Percentiles rank a stretch among this genome's conserved stretches.
Evolutionary conservation across 345 rosid species (phyloP).

Genomic region (Syzygium oleosum): DNA sequence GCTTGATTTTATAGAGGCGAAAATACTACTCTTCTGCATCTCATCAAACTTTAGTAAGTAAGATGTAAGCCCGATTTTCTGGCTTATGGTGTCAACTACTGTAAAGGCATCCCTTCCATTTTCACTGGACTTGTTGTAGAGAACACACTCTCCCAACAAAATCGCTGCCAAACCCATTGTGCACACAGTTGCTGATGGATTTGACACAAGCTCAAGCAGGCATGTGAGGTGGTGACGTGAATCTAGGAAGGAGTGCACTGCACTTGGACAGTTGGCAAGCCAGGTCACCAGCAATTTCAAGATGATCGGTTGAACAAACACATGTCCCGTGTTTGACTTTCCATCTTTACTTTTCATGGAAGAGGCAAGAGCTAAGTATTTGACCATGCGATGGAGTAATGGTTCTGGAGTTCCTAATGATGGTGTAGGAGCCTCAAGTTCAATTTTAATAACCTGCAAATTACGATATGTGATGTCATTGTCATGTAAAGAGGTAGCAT

Average conservation of each 20-base stretch:
- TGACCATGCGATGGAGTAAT: slow-evolving; percentile 79
- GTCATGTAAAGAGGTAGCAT: neutral
- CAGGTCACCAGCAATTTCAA: slow-evolving; percentile 88
- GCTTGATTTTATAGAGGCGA: slow-evolving; percentile 44
- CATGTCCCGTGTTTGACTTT: slow-evolving; percentile 37
- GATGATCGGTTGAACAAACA: slow-evolving; percentile 63
- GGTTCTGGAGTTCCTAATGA: slow-evolving; percentile 85
- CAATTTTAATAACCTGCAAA: slow-evolving; percentile 66
- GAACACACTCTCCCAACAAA: slow-evolving; percentile 78
- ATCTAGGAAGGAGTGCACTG: slow-evolving; percentile 83
- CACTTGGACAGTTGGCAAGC: slow-evolving; percentile 75
- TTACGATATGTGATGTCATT: neutral
- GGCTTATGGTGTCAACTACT: slow-evolving; percentile 77
- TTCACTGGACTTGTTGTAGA: slow-evolving; percentile 65
- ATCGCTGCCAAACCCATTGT: slow-evolving; percentile 74
- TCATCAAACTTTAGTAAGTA: slow-evolving; percentile 80
- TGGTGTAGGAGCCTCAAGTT: slow-evolving; percentile 61
- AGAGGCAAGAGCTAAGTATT: slow-evolving; percentile 82
- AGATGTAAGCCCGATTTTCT: slow-evolving; percentile 81
- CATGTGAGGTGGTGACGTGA: slow-evolving; percentile 78
- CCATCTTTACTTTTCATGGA: slow-evolving; percentile 69
- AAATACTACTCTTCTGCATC: slow-evolving; percentile 73
- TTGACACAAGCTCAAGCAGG: slow-evolving; percentile 72
- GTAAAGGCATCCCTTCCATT: slow-evolving; percentile 71
- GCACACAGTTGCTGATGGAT: slow-evolving; percentile 57